Evolutionary conservation across 768 basidiomycete genomes (phyloP), one percentile per base, ranked within the genome.

Genomic region (Calocybe indica): DNA sequence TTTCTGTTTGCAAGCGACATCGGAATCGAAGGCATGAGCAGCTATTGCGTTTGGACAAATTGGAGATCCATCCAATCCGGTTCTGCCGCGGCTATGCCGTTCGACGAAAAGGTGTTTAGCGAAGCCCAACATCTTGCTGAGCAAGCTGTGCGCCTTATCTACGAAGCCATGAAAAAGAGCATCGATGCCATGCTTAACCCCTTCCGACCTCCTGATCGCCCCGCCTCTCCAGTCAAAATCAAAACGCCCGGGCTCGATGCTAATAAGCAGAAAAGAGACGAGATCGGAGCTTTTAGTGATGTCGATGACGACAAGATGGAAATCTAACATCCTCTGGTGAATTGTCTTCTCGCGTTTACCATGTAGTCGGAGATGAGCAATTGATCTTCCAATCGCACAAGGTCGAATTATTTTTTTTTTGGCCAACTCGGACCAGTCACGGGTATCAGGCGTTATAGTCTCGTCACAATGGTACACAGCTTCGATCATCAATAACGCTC

Each of bases 1-100:
- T 91, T 88, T 62, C 55, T 85, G 46, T 73, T 75, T 56, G 63
- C 68, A 3, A 62, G 64, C 46, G 22, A 22, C 22, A 22, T 22
- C 22, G 22, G 22, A 4, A 56, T 59, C 7, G 51, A 48, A 1
- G 56, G 51, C 1, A 37, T 50, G 0, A 43, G 44, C 1, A 46
- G 52, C 6, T 55, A 62, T 10, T 72, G 73, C 42, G 74, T 83
- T 7, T 84, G 82, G 82, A 73, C 77, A 10, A 78, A 74, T 55
- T 84, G 82, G 76, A 67, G 65, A 42, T 59, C 72, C 0, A 52
- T 48, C 3, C 39, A 4, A 22, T 22, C 22, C 22, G 22, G 2
- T 22, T 22, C 22, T 22, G 22, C 22, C 22, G 22, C 51, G 41
- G 39, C 47, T 30, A 46, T 46, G 2, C 13, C 43, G n/a, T 43